Evolutionary conservation across 495 filamentous ascomycete species (phyloP), one percentile per base, ranked within the genome.

Genomic region (Chaetomidium leptoderma): DNA sequence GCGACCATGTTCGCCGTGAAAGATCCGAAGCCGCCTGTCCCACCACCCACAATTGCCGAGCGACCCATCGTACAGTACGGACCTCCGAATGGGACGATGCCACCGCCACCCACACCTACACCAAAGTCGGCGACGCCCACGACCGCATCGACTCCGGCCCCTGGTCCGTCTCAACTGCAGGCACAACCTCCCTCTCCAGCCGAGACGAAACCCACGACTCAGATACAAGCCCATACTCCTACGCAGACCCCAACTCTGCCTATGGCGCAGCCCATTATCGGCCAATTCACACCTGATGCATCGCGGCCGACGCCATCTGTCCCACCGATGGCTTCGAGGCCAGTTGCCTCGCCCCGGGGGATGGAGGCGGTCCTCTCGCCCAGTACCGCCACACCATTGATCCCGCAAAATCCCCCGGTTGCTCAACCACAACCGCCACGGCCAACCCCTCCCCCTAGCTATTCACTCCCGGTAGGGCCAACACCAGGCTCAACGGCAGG

Each of bases 1-100:
- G 86, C 86, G 26, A 87, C 84, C 60, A 81, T 99, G 65, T 97
- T 86, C 67, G 85, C 83, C 32, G 88, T 95, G 21, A 95, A 92
- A 63, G 90, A 90, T 35, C 76, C 80, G 17, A 78, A 77, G 45
- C 81, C 82, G 16, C 57, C 65, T 11, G 43, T 62, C 13, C 64
- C 66, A 11, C 52, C 59, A 7, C 66, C 74, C 0, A 39, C 62
- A 1, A 59, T 66, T 13, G 64, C 73, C 46, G 65, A 72, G 30
- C 80, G 83, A 30, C 86, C 86, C 14, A 80, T 89, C 61, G 74
- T 89, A 35, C 87, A 90, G 63, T 90, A 90, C 68, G 83, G 84
- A 2, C 86, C 81, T 37, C 81, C 82, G 9, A 77, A 81, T 40
- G 81, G 81, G 24, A 76, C 75, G 37, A 77, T 82, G 75, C 79